Conservation (phyloP, 805 yeast genomes). For the Cyberlindnera xylosilytica region DNA sequence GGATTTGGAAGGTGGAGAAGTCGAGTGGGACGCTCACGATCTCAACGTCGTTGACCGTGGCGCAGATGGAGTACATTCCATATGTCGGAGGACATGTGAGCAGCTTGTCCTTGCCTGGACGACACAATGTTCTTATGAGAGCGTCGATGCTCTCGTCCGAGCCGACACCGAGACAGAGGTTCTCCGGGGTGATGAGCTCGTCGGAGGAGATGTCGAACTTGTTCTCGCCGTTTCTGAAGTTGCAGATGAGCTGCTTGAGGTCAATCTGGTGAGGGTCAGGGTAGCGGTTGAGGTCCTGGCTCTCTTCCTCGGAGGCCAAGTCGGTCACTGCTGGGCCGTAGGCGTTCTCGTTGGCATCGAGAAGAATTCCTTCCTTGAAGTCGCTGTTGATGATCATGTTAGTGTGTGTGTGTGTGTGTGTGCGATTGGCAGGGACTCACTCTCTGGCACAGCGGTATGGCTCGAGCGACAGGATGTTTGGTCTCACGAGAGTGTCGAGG, state of each 20-base stretch:
- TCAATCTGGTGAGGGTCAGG: constrained; percentile 94
- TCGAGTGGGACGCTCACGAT: constrained; percentile 72
- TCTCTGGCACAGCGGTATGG: constrained; percentile 98
- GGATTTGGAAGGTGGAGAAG: constrained; percentile 61
- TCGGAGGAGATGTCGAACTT: constrained; percentile 24
- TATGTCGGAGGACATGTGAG: constrained; percentile 93
- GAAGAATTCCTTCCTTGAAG: constrained; percentile 77
- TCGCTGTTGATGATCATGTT: constrained; percentile 39
- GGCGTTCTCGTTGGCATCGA: constrained; percentile 96
- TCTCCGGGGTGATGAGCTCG: constrained; percentile 48
- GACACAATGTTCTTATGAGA: constrained; percentile 77
- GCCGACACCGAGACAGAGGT: constrained; percentile 92
- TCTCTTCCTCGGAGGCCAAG: constrained; percentile 41
- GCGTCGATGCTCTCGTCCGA: constrained; percentile 95
- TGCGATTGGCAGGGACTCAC: constrained; percentile 26
- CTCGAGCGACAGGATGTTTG: constrained; percentile 76
- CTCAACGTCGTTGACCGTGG: constrained; percentile 83
- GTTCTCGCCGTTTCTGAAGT: constrained; percentile 60
- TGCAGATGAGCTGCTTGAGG: constrained; percentile 67
- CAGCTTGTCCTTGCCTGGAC: constrained; percentile 79
- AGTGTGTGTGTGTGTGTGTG: too few relatives aligned
- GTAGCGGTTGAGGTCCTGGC: constrained; percentile 74
- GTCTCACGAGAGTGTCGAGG: constrained; percentile 64
- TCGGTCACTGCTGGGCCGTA: constrained; percentile 74
- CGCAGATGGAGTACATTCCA: constrained; percentile 94